Base-by-base conservation (phyloP, 2,329 filamentous ascomycete species). In the Phyllosticta ampelicida region DNA sequence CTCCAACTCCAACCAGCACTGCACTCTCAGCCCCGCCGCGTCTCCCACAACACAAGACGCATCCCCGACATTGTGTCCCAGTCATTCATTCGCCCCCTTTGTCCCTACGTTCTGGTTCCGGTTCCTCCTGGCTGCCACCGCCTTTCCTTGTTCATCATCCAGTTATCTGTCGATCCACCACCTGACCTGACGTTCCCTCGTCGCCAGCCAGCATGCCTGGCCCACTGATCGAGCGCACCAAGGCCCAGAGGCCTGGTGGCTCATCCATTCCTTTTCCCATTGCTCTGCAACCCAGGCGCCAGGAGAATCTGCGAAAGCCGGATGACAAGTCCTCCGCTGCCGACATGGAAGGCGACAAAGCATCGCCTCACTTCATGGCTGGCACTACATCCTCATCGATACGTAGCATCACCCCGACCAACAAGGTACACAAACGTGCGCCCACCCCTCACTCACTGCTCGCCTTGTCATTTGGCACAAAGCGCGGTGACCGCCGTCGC, bases 381-480 rank as follows among this genome's bases (percentile, higher is more conserved):
- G 62, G 62, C 13, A 66, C 67, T 10, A 65, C 64, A 48, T 60
- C 66, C 13, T 68, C 67, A n/a, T 61, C 64, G 3, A 62, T 63
- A 8, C 66, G 64, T 53, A 57, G 54, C 51, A 54, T 61, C 9
- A 54, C 58, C 20, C 53, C 61, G 18, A 26, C 55, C 48, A 56
- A 19, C 16, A 19, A 48, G 20, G 48, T 59, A 9, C 48, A 48
- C 20, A 59, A 56, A 4, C 58, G 51, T 4, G 53, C 50, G 30
- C 53, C 56, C 6, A 58, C 62, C 5, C 58, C 53, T 10, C 55
- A 58, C 55, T 18, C 55, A 9, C 55, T 58, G n/a, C 36, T 58
- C 6, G 49, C 55, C 13, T 18, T 58, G 51, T 23, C 55, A 13
- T 44, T 58, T 26, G 21, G 29, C 21, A 11, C 51, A 9, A 58